Evolutionary conservation across 176 grass and related monocot species (phyloP), one percentile per base, ranked within the genome.

Genomic region (Lolium multiflorum): DNA sequence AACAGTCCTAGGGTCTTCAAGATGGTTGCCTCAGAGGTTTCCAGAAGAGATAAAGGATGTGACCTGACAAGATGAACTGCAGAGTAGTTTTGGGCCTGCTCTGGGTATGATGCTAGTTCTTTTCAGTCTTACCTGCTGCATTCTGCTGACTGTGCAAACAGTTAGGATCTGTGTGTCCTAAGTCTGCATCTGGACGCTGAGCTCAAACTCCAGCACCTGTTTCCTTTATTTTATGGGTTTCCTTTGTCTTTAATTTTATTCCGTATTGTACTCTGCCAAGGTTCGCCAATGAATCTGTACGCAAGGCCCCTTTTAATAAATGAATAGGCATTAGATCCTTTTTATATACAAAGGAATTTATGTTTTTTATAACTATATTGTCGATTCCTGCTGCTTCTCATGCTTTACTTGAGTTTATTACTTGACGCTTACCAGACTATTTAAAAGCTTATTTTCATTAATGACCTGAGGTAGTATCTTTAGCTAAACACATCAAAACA

Each of bases 351-450:
- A 28, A 28, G 28, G 28, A 28, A 28, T 28, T 28, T 28, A 28
- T 83, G 47, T 13, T 58, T 26, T 11, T 21, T 17, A 7, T 9
- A 11, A 10, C 9, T 24, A 12, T 83, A 22, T 73, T 61, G 11
- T 44, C 2, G n/a, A 58, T 83, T 25, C 64, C 7, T 55, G 26
- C 51, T 82, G 1, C 17, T 55, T 49, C 28, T 28, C 28, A 14
- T 55, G 47, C 6, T 54, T 41, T 56, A 55, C 39, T 76, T 63
- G 39, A 41, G 28, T 84, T 43, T 68, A 89, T 84, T 81, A 47
- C 17, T 57, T 55, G 64, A 83, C 5, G 49, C 65, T 10, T 74
- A 73, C 41, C 14, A 46, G 52, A 48, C 14, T 2, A 41, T 62
- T 80, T 72, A 20, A 21, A 43, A 37, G 12, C 24, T 79, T 38